A percentile compares a stretch with the other conserved stretches of the same genome.
phyloP scores from a whole-genome alignment of 78 protist genomes.

The Ministeria vibrans region DNA sequence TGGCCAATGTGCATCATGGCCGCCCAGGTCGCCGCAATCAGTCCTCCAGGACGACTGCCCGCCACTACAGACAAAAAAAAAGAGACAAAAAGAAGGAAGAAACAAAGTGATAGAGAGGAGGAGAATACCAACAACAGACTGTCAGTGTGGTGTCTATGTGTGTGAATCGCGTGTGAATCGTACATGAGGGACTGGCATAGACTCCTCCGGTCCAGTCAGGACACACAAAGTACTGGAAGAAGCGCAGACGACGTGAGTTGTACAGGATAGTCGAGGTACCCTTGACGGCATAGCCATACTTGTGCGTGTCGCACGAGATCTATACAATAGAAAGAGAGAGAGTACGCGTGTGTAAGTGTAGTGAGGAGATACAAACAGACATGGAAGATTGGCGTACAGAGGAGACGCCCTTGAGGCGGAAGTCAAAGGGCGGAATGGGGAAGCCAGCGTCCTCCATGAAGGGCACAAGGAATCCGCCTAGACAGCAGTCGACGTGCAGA shows the following conservation, averaged over 20 bases:
- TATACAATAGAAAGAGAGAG: no score
- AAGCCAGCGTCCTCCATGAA: conserved; percentile 31
- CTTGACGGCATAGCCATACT: conserved; percentile 64
- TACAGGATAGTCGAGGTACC: conserved; percentile 48
- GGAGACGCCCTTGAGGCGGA: conserved; percentile 54
- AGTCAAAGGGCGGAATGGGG: conserved; percentile 24
- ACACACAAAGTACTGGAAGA: conserved; percentile 29
- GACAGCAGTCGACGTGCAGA: conserved; percentile 62
- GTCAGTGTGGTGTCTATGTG: no score
- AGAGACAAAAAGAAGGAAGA: no score
- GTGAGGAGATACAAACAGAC: no score
- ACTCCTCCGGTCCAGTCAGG: conserved; percentile 69
- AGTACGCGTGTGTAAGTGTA: no score
- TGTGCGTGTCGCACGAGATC: conserved; percentile 71
- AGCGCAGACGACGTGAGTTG: neutral
- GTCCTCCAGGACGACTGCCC: conserved; percentile 54
- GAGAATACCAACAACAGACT: no score
- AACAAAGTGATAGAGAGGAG: no score
- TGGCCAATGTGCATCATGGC: conserved; percentile 35
- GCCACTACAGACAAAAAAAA: no score
- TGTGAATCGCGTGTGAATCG: no score
- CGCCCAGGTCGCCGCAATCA: conserved; percentile 44
- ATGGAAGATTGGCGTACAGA: no score
- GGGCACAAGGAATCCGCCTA: conserved; percentile 57
- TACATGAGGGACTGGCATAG: conserved; percentile 50